Evolutionary conservation across 2,329 filamentous ascomycete genomes (phyloP), one percentile per base, ranked within the genome.

Genomic region (Cryphonectria japonica): DNA sequence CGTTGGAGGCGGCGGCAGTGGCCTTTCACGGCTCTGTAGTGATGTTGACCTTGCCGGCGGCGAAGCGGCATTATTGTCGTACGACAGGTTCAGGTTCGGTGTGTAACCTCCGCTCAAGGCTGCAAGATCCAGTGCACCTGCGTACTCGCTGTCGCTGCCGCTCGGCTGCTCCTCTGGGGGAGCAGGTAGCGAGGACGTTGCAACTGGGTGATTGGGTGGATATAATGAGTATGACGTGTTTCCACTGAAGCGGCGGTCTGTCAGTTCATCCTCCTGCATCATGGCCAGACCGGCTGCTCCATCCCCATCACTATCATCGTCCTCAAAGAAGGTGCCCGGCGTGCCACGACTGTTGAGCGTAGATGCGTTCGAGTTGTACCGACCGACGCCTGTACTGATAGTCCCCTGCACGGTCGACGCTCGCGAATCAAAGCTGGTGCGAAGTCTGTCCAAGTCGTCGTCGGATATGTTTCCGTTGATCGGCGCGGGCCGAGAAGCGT

Each of bases 201-300:
- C 79, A 74, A 74, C 81, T 75, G 76, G 80, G 71, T 76, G 74
- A 72, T 69, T 60, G 29, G 72, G 50, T 29, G 79, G 76, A 9
- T 78, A 80, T 76, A 80, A 85, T 81, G 78, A 80, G 75, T 85
- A 79, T 75, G 84, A 78, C 75, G 83, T 82, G 22, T 85, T 85
- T 74, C 86, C 85, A 76, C 88, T 90, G 75, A 88, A 87, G 70
- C 88, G 85, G 66, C 89, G 88, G 66, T 90, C 89, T 72, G 97
- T 93, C 79, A 94, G 88, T 73, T 97, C 94, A 5, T 94, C 94
- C 82, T 95, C 89, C 71, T 90, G 90, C 87, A 98, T 89, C 75
- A 94, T 94, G 78, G 93, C 88, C 67, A 97, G 83, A 22, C 96
- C 95, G 72, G 93, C 93, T 54, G 92, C 91, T 29, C 92, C 95